A percentile compares a stretch with the other conserved stretches of the same genome.
phyloP scores from a whole-genome alignment of 208 protist genomes.

The Leishmania martiniquensis region DNA sequence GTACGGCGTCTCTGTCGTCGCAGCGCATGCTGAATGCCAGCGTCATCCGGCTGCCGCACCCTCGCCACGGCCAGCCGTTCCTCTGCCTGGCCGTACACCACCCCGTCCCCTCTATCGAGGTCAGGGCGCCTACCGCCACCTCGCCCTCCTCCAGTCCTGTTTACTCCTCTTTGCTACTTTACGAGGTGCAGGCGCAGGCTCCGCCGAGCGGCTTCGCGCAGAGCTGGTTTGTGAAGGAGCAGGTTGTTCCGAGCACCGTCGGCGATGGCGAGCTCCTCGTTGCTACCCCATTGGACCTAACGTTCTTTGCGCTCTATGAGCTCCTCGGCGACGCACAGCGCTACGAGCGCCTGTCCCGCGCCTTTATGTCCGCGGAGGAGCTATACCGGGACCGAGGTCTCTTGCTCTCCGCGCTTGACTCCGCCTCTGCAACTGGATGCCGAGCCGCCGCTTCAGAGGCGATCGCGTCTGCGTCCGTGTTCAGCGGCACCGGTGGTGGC shows the following conservation, averaged over 20 bases:
- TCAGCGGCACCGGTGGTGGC: constrained; percentile 9
- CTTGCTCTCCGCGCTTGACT: background rate
- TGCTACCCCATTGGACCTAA: constrained; percentile 66
- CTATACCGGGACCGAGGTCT: constrained; percentile 6
- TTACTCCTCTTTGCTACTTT: background rate
- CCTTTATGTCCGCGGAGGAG: constrained; percentile 27
- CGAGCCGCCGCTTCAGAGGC: background rate
- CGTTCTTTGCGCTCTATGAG: constrained; percentile 57
- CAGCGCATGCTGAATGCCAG: background rate
- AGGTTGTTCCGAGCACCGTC: constrained; percentile 13
- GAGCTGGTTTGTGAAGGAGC: constrained; percentile 24
- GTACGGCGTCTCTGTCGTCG: background rate
- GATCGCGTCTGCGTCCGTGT: constrained; percentile 6
- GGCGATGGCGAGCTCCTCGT: constrained; percentile 16
- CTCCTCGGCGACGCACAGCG: constrained; percentile 20
- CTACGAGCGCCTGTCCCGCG: constrained; percentile 2
- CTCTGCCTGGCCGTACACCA: constrained; percentile 32
- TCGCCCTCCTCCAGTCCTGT: background rate
- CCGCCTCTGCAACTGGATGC: background rate
- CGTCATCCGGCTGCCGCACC: constrained; percentile 59
- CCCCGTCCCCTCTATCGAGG: background rate
- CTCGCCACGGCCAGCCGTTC: constrained; percentile 57
- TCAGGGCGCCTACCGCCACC: background rate
- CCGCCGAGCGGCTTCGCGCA: constrained; percentile 22
- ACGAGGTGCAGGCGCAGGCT: constrained; percentile 24